Base-by-base conservation (phyloP, 306 rosid species). In the Ormosia semicastrata region DNA sequence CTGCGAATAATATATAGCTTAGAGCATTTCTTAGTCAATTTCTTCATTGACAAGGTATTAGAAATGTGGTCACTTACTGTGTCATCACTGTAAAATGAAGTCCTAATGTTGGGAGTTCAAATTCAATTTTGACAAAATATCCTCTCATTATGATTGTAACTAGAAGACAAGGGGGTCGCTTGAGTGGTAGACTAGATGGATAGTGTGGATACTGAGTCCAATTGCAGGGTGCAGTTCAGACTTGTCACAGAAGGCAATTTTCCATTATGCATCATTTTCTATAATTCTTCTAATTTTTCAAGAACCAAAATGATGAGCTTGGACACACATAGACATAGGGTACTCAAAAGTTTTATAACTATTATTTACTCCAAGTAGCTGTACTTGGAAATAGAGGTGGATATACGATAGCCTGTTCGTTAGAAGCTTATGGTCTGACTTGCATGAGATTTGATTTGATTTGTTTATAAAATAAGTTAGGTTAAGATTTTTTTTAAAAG, bases 11-110 rank as follows among this genome's bases (percentile, higher is more conserved):
- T 11, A 71, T 54, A 37, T 6, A 15, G 32, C 66, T 18, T 69
- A 59, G 57, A 80, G 62, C 63, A 60, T 59, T 66, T 77, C 37
- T 66, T 50, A 40, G 81, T 46, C 84, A 82, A 52, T 78, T 73
- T 68, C 86, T 82, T 73, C 86, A 13, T 67, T 73, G 34, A 66
- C 78, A 86, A 82, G 81, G 56, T 77, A 15, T 66, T 32, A 66
- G 41, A 73, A 39, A 77, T 58, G 66, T 58, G 24, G 18, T 8
- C 53, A 40, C 69, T 74, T 6, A 50, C 5, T 41, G 8, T 84
- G 78, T 71, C 58, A 67, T 11, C 78, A 74, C 47, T 54, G 71
- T 30, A 78, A 54, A 77, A 71, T 41, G 0, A 56, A 17, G 60
- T 78, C 41, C 44, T 13, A 83, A 30, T 57, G 3, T 62, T 43